Evolutionary conservation across 164 flowering plant species (phyloP).

Genomic region (Piper longum): DNA sequence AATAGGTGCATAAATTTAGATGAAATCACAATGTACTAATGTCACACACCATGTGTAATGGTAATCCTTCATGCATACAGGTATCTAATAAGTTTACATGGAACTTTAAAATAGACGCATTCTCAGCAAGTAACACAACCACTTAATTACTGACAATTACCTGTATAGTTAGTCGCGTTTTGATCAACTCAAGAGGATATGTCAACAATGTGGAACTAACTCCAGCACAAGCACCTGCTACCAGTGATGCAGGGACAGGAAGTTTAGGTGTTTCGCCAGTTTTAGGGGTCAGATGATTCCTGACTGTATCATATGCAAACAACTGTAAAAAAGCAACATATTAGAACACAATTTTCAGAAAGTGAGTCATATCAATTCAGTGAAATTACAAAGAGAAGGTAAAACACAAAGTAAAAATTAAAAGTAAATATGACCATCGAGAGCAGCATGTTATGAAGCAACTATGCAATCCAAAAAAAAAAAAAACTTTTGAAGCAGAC

Average conservation of each 20-base stretch:
- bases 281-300: slow-evolving; percentile 50
- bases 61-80: too few relatives aligned
- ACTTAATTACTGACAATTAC: slow-evolving; percentile 17
- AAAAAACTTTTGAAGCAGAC: too few relatives aligned
- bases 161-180: slow-evolving; percentile 90
- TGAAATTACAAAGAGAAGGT: not conserved
- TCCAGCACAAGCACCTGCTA: slow-evolving; percentile 97
- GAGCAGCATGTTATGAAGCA: too few relatives aligned
- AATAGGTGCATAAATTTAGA: too few relatives aligned
- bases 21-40: too few relatives aligned
- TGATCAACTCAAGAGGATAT: slow-evolving; percentile 86
- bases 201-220: slow-evolving; percentile 78
- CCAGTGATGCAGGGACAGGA: slow-evolving; percentile 64
- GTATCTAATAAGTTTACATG: too few relatives aligned
- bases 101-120: too few relatives aligned
- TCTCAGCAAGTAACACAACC: too few relatives aligned
- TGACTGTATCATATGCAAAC: slow-evolving; percentile 84
- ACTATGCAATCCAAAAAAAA: too few relatives aligned
- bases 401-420: not conserved
- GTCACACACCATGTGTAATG: too few relatives aligned
- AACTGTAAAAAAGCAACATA: slow-evolving; percentile 37
- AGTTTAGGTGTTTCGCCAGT: slow-evolving; percentile 57
- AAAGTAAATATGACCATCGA: not conserved
- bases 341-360: not conserved
- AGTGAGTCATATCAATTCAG: not conserved